These are phyloP conservation scores for Viridothelium virens DNA, from an alignment of 495 filamentous ascomycete genomes.

Conservation along the genomic window DNA sequence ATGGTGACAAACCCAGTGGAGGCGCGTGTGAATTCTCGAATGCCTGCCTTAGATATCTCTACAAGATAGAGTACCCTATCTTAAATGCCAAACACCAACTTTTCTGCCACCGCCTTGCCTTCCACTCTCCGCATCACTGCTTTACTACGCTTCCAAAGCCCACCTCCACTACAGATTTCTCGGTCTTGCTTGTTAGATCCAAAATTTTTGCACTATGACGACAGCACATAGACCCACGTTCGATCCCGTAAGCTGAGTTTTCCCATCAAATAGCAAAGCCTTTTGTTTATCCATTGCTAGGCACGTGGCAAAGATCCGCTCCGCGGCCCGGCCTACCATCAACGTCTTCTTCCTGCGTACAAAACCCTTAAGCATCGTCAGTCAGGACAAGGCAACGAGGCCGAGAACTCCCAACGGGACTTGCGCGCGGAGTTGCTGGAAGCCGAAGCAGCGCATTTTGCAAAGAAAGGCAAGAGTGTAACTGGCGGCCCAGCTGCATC, in stretches of 20 bases:
- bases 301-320: slow-evolving; percentile 92
- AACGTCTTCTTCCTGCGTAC: slow-evolving; percentile 87
- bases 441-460: slow-evolving; percentile 80
- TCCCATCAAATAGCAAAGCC: slow-evolving; percentile 5
- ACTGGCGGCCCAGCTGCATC: slow-evolving; percentile 11
- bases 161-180: background rate
- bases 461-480: slow-evolving; percentile 64
- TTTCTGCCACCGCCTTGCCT: slow-evolving; percentile 8
- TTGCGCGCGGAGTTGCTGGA: slow-evolving; percentile 82
- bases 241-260: slow-evolving; percentile 57
- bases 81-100: background rate
- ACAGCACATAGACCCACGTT: slow-evolving; percentile 80
- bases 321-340: slow-evolving; percentile 90
- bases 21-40: background rate
- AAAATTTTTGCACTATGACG: slow-evolving; percentile 27
- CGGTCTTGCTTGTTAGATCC: too few species aligned
- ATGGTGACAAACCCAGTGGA: background rate
- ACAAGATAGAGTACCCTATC: too few species aligned
- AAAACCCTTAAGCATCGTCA: slow-evolving; percentile 87
- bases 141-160: background rate
- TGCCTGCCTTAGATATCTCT: too few species aligned
- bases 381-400: slow-evolving; percentile 80
- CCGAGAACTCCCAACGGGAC: slow-evolving; percentile 66
- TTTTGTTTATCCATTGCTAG: slow-evolving; percentile 39
- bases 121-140: too few species aligned